A percentile compares a stretch with the other conserved stretches of the same genome.
These are phyloP conservation scores for Fusarium protoensiforme DNA, from an alignment of 2,329 filamentous ascomycete genomes.

Conservation along the genomic window DNA sequence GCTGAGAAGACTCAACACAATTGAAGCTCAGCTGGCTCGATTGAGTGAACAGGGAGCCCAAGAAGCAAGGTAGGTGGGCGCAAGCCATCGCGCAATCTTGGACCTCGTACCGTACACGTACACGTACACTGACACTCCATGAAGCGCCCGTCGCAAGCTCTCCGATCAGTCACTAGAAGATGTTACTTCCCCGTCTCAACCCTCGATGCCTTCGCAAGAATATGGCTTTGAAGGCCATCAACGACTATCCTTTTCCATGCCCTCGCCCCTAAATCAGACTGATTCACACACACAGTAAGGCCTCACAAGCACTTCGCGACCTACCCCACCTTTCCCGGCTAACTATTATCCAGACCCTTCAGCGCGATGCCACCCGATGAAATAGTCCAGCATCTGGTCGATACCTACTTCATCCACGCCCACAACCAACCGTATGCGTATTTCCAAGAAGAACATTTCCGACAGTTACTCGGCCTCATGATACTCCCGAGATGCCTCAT, in stretches of 20 bases:
- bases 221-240: not conserved
- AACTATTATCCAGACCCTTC: not conserved
- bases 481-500: not conserved
- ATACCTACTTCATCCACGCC: not conserved
- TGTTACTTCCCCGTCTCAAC: not conserved
- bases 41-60: slow-evolving; percentile 8
- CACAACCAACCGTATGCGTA: slow-evolving; percentile 5
- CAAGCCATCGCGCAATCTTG: not conserved
- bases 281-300: not conserved
- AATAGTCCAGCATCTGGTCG: not conserved
- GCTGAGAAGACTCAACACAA: slow-evolving; percentile 11
- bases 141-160: not conserved
- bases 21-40: slow-evolving; percentile 15
- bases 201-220: not conserved
- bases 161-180: not conserved
- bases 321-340: not conserved
- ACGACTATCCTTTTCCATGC: not conserved
- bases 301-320: not conserved
- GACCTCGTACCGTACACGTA: no score
- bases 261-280: not conserved
- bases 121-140: not conserved
- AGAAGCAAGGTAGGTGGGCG: not conserved
- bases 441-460: not conserved
- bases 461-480: not conserved
- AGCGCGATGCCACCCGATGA: not conserved